These are phyloP conservation scores for Trametes elegans DNA, from an alignment of 768 basidiomycete species.

Conservation along the genomic window DNA sequence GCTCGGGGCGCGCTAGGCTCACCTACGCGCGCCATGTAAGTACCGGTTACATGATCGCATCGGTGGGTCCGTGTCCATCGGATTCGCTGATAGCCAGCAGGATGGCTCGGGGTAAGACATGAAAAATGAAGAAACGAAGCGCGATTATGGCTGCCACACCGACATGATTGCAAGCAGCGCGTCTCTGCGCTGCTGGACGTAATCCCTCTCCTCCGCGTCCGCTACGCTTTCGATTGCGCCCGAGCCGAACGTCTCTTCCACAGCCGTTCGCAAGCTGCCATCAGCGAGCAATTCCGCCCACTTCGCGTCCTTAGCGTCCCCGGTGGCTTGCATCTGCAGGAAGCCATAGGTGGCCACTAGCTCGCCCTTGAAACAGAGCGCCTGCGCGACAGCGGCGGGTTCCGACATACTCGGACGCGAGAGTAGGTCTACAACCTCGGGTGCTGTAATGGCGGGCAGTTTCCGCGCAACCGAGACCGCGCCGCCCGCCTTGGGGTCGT, in stretches of 20 bases:
- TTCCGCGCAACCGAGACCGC: conserved; percentile 13
- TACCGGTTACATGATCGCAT: too few species aligned
- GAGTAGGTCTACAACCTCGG: conserved; percentile 23
- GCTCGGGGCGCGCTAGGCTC: too few species aligned
- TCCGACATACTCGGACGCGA: conserved; percentile 10
- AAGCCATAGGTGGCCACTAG: conserved; percentile 28
- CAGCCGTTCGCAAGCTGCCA: conserved; percentile 17
- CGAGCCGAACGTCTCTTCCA: conserved; percentile 19
- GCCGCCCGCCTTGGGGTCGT: neutral
- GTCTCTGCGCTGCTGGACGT: conserved; percentile 12
- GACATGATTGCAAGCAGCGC: conserved; percentile 7
- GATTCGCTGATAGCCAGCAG: too few species aligned
- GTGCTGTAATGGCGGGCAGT: conserved; percentile 15
- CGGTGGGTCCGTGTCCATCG: neutral
- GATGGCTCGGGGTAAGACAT: too few species aligned
- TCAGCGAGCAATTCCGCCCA: conserved; percentile 21
- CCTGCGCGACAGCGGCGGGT: neutral
- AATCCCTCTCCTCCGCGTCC: neutral
- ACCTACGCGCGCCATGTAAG: too few species aligned
- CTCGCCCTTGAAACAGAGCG: conserved; percentile 24
- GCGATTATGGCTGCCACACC: conserved; percentile 1
- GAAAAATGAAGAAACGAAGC: neutral
- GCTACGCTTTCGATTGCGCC: neutral
- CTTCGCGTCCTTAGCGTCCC: conserved; percentile 16
- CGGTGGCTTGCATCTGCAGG: conserved; percentile 23